A percentile compares a stretch with the other conserved stretches of the same genome.
These are phyloP conservation scores for Phytophthora sp. DNA, from an alignment of 352 stramenopile genomes.

Conservation along the genomic window DNA sequence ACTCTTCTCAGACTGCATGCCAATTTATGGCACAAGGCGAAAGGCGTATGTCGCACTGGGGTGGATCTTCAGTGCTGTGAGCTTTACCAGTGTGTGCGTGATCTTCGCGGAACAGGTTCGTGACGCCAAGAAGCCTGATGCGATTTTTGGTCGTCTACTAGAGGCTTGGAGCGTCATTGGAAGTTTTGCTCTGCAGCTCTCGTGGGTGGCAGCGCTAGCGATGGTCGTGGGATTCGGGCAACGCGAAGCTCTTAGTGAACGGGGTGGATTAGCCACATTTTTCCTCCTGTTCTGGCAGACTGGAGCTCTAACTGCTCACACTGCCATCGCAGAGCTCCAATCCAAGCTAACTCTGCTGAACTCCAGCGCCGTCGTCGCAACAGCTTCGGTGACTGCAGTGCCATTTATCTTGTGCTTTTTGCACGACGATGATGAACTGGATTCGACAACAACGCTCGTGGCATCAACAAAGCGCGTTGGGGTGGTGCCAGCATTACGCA, in stretches of 20 bases:
- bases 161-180: constrained; percentile 44
- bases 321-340: constrained; percentile 34
- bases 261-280: constrained; percentile 49
- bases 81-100: constrained; percentile 8
- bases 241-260: constrained; percentile 47
- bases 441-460: constrained; percentile 4
- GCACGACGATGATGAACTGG: constrained; percentile 39
- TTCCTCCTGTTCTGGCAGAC: constrained; percentile 55
- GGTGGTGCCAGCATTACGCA: constrained; percentile 19
- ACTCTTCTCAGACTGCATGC: constrained; percentile 83
- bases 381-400: constrained; percentile 19
- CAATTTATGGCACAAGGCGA: constrained; percentile 79
- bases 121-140: constrained; percentile 5
- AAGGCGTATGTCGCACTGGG: constrained; percentile 90
- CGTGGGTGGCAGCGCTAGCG: constrained; percentile 48
- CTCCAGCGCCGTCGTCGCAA: constrained; percentile 7
- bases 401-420: constrained; percentile 46
- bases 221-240: constrained; percentile 61
- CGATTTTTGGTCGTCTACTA: constrained; percentile 27
- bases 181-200: constrained; percentile 40
- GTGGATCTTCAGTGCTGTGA: constrained; percentile 43
- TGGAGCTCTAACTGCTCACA: constrained; percentile 31
- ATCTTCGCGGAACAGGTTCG: constrained; percentile 11
- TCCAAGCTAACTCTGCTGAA: constrained; percentile 11
- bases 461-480: constrained; percentile 33